Conservation (phyloP, 768 basidiomycete species). For the Leucosporidium scottii region DNA sequence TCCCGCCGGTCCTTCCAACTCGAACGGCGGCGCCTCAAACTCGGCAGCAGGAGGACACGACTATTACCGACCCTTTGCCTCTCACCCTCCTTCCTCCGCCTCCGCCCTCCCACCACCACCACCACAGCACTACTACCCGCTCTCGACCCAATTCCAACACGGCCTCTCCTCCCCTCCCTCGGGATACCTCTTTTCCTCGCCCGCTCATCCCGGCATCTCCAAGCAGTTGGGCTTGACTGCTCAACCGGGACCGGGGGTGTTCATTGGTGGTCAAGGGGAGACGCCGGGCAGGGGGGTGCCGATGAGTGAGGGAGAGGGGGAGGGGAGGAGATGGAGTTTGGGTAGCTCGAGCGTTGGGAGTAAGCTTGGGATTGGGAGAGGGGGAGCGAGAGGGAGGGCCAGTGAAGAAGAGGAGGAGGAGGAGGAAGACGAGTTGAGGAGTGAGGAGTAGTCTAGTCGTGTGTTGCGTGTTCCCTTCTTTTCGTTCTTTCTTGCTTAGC, state of each 20-base stretch:
- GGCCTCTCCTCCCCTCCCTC: constrained; percentile 14
- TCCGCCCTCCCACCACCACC: background rate
- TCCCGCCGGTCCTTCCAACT: background rate
- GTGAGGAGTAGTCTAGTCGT: background rate
- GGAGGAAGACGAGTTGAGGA: background rate
- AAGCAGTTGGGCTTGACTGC: constrained; percentile 25
- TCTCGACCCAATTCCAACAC: background rate
- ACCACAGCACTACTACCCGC: background rate
- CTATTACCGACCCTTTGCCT: background rate
- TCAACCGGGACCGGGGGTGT: constrained; percentile 27
- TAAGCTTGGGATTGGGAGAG: background rate
- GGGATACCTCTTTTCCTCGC: constrained; percentile 23
- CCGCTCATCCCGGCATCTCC: constrained; percentile 27
- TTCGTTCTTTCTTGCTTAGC: no score
- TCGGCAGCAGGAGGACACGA: background rate
- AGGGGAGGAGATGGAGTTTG: constrained; percentile 1
- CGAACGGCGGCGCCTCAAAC: constrained; percentile 15
- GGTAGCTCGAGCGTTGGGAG: constrained; percentile 1
- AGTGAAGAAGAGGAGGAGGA: constrained; percentile 5
- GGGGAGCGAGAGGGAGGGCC: background rate
- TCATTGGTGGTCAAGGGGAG: constrained; percentile 1
- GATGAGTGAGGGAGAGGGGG: background rate
- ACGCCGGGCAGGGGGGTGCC: constrained; percentile 18
- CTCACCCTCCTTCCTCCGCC: background rate
- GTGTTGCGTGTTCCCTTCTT: no score